Evolutionary conservation across 176 grass and related monocot genomes (phyloP), one percentile per base, ranked within the genome.

Genomic region (Aegilops speltoides): DNA sequence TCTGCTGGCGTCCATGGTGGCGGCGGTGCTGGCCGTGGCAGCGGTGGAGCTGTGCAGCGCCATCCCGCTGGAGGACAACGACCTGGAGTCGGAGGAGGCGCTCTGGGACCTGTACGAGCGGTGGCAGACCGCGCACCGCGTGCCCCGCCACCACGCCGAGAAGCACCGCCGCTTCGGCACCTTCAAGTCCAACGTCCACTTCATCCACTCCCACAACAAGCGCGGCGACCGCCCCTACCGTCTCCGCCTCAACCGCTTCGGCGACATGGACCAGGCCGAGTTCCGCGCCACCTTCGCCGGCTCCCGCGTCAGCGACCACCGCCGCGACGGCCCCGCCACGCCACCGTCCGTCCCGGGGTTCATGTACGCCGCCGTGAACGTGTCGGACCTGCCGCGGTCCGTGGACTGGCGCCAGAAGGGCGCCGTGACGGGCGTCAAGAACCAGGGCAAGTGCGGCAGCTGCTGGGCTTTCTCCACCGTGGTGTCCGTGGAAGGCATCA

Each of bases 391-490:
- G 46, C 94, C 94, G 9, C 3, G 2, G 8, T 70, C 85, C 36
- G 68, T 97, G 11, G 94, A 97, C 78, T 97, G 94, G 94, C 85
- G 94, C 62, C 57, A 80, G 23, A 17, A 33, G 36, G 89, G 92
- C 60, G 94, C 89, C 7, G 92, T 97, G 23, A 97, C 89, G 0
- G 52, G 23, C 48, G 82, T 97, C 7, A 97, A 97, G 89, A 32
- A 97, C 90, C 88, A 94, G 76, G 89, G 92, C 36, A 85, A 80
- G 71, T 97, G 94, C 76, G 94, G 94, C 85, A 88, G 93, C 80
- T 91, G 89, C 84, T 91, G 91, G 91, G 89, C 93, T 0, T 95
- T 95, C 77, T 93, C 93, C 3, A 89, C 93, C 3, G 86, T 95
- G 28, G 91, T 83, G 66, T 61, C 93, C 23, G 87, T 95, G 71